Evolutionary conservation across 2,329 filamentous ascomycete genomes (phyloP).

Genomic region (Pseudogymnoascus sp.): DNA sequence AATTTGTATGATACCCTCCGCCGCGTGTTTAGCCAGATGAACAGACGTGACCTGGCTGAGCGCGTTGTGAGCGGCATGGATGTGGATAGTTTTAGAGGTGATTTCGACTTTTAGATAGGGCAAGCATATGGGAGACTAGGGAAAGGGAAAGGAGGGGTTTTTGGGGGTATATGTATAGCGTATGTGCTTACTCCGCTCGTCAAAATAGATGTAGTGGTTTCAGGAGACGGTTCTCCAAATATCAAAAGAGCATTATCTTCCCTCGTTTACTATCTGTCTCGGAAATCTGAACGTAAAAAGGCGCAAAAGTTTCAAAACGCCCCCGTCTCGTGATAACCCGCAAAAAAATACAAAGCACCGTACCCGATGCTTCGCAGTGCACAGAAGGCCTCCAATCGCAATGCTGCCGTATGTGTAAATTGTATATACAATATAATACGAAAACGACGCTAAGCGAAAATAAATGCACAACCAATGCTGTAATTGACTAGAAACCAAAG

Average conservation of each 20-base stretch:
- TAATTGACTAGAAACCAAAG: constrained; percentile 51
- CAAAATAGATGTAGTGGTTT: not conserved
- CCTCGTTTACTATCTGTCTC: constrained; percentile 5
- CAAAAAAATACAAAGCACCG: constrained; percentile 3
- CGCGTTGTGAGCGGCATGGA: constrained; percentile 85
- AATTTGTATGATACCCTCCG: constrained; percentile 93
- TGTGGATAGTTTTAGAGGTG: constrained; percentile 76
- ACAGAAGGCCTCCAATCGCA: constrained; percentile 1
- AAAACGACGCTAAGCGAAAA: constrained; percentile 7
- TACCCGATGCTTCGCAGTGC: constrained; percentile 2
- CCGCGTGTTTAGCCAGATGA: constrained; percentile 96
- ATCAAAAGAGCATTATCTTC: constrained; percentile 5
- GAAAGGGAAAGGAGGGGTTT: not conserved
- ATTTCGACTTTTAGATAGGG: constrained; percentile 70
- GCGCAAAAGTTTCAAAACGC: not conserved
- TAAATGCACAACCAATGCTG: not conserved
- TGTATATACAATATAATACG: constrained; percentile 7
- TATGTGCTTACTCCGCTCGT: constrained; percentile 1
- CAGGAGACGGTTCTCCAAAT: not conserved
- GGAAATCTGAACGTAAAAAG: constrained; percentile 8
- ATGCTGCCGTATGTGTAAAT: constrained; percentile 4
- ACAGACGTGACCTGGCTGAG: constrained; percentile 76
- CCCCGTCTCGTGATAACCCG: not conserved
- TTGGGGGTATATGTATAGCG: not conserved
- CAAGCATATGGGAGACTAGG: not conserved